These are phyloP conservation scores for Podila epigama DNA, from an alignment of 192 early-diverging fungal species.

Conservation along the genomic window DNA sequence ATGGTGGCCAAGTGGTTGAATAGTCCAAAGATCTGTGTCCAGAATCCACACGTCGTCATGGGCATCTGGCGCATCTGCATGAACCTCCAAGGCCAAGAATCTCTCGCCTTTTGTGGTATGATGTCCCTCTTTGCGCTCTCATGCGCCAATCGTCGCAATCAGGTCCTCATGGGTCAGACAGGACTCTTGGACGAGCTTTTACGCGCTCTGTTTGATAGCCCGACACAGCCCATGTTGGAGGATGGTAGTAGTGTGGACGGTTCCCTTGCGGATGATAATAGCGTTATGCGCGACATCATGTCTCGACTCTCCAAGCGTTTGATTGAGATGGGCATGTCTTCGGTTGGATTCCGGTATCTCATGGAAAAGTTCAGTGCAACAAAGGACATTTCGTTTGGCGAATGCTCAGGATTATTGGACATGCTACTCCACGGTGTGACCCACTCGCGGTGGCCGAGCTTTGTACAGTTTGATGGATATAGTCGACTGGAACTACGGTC, in stretches of 20 bases:
- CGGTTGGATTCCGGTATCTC: slow-evolving; percentile 60
- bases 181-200: slow-evolving; percentile 56
- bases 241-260: slow-evolving; percentile 3
- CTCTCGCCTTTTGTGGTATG: slow-evolving; percentile 44
- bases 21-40: slow-evolving; percentile 35
- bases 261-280: slow-evolving; percentile 13
- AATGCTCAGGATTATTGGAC: slow-evolving; percentile 55
- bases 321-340: slow-evolving; percentile 63
- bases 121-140: slow-evolving; percentile 55
- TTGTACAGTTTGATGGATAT: slow-evolving; percentile 66
- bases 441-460: slow-evolving; percentile 65
- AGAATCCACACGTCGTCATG: slow-evolving; percentile 32
- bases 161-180: slow-evolving; percentile 60
- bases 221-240: slow-evolving; percentile 1
- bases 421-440: slow-evolving; percentile 59
- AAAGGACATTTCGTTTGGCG: slow-evolving; percentile 46
- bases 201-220: slow-evolving; percentile 37
- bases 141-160: slow-evolving; percentile 59
- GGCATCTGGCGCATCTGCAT: slow-evolving; percentile 50
- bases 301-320: slow-evolving; percentile 57
- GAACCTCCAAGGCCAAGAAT: slow-evolving; percentile 46
- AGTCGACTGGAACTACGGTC: slow-evolving; percentile 56
- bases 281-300: slow-evolving; percentile 48
- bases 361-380: slow-evolving; percentile 59
- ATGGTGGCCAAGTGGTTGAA: slow-evolving; percentile 44